Base-by-base conservation (phyloP, 495 filamentous ascomycete genomes). In the Daldinia vernicosa region DNA sequence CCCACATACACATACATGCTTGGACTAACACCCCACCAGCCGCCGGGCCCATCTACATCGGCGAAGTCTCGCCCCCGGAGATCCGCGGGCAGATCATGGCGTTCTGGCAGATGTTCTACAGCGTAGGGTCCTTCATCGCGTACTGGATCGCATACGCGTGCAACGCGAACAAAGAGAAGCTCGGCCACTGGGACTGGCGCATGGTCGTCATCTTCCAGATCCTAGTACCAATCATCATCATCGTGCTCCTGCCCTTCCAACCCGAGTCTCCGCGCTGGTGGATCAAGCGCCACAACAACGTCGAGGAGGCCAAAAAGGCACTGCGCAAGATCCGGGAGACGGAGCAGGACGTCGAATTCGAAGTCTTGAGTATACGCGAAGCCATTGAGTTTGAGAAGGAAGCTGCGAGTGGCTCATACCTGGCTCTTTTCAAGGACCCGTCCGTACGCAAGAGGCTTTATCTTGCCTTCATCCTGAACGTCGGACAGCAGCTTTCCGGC, bases 31-130 rank as follows among this genome's bases (percentile, higher is more conserved):
- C 12, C 32, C 14, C 51, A 28, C 57, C 19, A 71, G 70, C 76
- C 9, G 67, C 86, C 43, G 87, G 87, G 11, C 87, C 87, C 0
- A 87, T 89, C 61, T 90, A 89, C 69, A 90, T 90, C 55, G 87
- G 87, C 54, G 87, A 90, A 62, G 74, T 90, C 19, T 83, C 87
- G 6, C 86, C 86, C 6, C 74, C 84, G 8, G 83, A 88, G 56
- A 89, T 89, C 65, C 85, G 88, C 52, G 88, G 88, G 61, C 84
- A 84, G 68, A 87, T 90, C 71, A 88, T 90, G 88, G 84, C 85
- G n/a, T 87, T 89, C 69, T 90, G 87, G 88, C 87, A 90, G 77
- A 86, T 88, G 79, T 89, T 89, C 77, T 90, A 89, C 79, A 85
- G 82, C 27, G 88, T 89, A 30, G 87, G 87, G 26, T 85, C 84